Base-by-base conservation (phyloP, 176 grass and related monocot species). In the Aegilops tauschii region DNA sequence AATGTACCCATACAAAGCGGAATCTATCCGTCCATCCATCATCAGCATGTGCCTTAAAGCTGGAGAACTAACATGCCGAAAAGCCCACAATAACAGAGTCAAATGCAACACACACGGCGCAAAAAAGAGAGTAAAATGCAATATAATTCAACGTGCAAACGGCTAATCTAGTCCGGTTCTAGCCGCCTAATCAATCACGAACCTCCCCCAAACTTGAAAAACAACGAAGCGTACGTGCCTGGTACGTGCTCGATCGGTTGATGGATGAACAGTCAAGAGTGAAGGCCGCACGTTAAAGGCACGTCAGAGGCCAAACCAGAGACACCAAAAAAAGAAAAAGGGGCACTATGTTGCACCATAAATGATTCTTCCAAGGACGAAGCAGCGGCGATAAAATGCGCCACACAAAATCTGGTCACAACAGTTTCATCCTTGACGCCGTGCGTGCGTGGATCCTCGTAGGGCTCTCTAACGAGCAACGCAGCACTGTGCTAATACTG, bases 231-330 rank as follows among this genome's bases (percentile, higher is more conserved):
- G 30, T 68, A 34, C 32, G 61, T 77, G 82, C 79, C 16, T 20
- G 18, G 18, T 9, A 20, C 17, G 65, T 79, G 58, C 76, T 30
- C 7, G 35, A 31, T 52, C 14, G 54, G 39, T 37, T 75, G 72
- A 75, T 75, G 72, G 8, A 18, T 42, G 29, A 59, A 62, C 17
- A 58, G 79, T 87, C 89, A 67, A 80, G 50, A 77, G 74, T 28
- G 69, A 79, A 85, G 70, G 49, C 82, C 69, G 76, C 86, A 85
- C 90, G 82, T 72, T 20, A 8, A 91, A 85, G 69, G 69, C 47
- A 88, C 69, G 25, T 8, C 69, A 82, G 47, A 77, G 14, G 18
- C 61, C 36, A 63, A 18, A 25, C 34, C 5, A 20, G 20, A 66
- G 67, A 49, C 18, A 70, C 27, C 58, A 30, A n/a, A 40, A 56